phyloP scores from a whole-genome alignment of 2,329 filamentous ascomycete species.

The Penicillium decumbens region DNA sequence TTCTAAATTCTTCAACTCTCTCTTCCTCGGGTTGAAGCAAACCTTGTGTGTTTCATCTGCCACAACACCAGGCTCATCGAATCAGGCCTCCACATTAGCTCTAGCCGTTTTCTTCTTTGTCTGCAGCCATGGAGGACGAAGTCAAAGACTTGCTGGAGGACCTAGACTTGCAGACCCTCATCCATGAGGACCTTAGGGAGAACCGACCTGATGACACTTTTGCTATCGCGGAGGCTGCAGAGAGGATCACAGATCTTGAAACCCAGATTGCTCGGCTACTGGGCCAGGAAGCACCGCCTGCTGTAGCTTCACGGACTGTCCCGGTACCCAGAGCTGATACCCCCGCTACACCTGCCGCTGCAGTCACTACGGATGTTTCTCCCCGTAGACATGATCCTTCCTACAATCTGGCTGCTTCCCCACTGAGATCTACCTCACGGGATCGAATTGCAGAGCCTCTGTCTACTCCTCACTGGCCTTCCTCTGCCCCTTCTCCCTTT shows the following conservation, averaged over 20 bases:
- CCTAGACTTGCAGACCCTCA: constrained; percentile 29
- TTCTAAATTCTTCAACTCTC: background rate
- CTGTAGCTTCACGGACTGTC: background rate
- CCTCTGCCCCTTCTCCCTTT: constrained; percentile 18
- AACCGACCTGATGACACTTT: constrained; percentile 25
- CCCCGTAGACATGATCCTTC: background rate
- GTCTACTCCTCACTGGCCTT: constrained; percentile 12
- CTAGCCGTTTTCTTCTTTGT: background rate
- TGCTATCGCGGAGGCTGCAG: constrained; percentile 24
- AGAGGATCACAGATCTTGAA: constrained; percentile 24
- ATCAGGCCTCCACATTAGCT: background rate
- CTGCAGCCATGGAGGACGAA: constrained; percentile 23
- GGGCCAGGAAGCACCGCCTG: background rate
- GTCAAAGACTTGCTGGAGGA: constrained; percentile 32
- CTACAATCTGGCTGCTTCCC: background rate
- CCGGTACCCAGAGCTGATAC: background rate
- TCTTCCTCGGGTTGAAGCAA: background rate
- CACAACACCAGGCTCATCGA: background rate
- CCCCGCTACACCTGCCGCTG: background rate
- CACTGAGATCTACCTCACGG: background rate
- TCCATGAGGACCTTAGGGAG: constrained; percentile 29
- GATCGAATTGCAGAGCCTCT: background rate
- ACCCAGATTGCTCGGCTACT: constrained; percentile 22
- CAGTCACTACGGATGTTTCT: background rate
- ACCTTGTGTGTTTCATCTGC: background rate